Evolutionary conservation across 768 basidiomycete species (phyloP).

Genomic region (Lentinula aciculospora): DNA sequence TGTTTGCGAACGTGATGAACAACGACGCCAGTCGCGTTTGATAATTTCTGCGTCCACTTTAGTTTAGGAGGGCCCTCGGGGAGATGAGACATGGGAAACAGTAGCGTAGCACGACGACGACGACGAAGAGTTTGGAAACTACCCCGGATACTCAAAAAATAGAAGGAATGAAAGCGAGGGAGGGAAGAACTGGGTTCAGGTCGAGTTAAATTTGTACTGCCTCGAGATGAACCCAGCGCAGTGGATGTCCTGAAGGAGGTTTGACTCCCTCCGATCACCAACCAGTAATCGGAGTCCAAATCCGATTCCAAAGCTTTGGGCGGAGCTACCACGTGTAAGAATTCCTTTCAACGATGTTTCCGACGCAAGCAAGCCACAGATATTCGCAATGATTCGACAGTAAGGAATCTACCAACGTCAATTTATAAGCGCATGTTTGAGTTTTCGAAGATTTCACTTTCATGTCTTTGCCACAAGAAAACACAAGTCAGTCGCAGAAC

Average conservation of each 20-base stretch:
- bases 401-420: too few relatives aligned
- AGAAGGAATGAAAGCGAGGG: background rate
- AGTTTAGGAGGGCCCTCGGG: background rate
- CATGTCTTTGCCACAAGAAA: too few relatives aligned
- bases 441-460: too few relatives aligned
- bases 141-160: too few relatives aligned
- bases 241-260: background rate
- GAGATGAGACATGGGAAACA: background rate
- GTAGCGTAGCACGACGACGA: background rate
- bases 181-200: too few relatives aligned
- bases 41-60: background rate
- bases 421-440: too few relatives aligned
- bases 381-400: background rate
- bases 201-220: background rate
- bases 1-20: conserved; percentile 56
- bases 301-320: background rate
- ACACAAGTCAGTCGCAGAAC: too few relatives aligned
- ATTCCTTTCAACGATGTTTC: background rate
- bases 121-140: background rate
- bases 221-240: background rate
- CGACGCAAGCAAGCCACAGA: background rate
- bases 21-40: conserved; percentile 10
- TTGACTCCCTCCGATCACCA: background rate
- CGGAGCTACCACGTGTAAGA: background rate
- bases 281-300: background rate